These are phyloP conservation scores for Beta corolliflora DNA, from an alignment of 179 eudicot species.

Conservation along the genomic window DNA sequence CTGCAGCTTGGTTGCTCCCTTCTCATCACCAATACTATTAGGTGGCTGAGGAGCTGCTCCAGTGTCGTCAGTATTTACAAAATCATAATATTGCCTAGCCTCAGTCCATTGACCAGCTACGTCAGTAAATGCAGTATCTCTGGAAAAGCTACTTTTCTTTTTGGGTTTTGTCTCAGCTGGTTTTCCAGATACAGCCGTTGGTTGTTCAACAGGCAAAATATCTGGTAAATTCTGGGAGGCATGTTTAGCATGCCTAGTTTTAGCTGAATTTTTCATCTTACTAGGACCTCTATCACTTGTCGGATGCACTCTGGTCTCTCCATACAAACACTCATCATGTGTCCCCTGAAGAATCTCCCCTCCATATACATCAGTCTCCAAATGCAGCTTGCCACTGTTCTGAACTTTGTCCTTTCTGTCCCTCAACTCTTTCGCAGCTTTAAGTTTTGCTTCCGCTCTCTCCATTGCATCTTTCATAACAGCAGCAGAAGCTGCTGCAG, in stretches of 20 bases:
- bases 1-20: conserved; percentile 27
- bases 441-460: conserved; percentile 63
- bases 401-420: conserved; percentile 54
- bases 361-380: conserved; percentile 36
- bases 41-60: conserved; percentile 20
- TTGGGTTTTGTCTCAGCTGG: conserved; percentile 36
- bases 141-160: conserved; percentile 32
- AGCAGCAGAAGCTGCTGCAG: conserved; percentile 68
- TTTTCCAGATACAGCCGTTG: conserved; percentile 27
- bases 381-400: conserved; percentile 31
- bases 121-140: conserved; percentile 40
- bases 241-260: conserved; percentile 37
- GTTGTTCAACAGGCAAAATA: conserved; percentile 31
- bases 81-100: conserved; percentile 63
- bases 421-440: conserved; percentile 56
- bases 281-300: conserved; percentile 29
- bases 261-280: conserved; percentile 31
- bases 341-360: conserved; percentile 30
- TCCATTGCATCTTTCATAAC: conserved; percentile 72
- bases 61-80: conserved; percentile 43
- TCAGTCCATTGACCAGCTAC: conserved; percentile 63
- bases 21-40: conserved; percentile 30
- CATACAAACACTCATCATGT: conserved; percentile 25
- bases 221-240: conserved; percentile 32
- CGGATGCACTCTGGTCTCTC: conserved; percentile 37